These are phyloP conservation scores for Lycium barbarum DNA, from an alignment of 257 asterid genomes.

Conservation along the genomic window DNA sequence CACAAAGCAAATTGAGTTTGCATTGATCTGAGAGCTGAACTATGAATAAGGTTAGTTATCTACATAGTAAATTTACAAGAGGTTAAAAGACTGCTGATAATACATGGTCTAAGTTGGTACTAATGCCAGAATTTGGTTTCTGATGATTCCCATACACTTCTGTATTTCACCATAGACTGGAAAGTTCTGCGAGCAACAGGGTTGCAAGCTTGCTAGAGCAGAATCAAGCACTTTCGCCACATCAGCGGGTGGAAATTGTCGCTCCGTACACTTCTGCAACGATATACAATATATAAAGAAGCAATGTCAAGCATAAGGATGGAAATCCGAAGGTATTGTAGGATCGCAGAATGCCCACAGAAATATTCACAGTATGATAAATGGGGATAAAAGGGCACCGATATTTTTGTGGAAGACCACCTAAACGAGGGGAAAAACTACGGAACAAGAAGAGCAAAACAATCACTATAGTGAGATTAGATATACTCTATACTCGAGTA, in stretches of 20 bases:
- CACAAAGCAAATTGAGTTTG: background rate
- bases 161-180: constrained; percentile 82
- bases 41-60: background rate
- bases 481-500: background rate
- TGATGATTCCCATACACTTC: constrained; percentile 91
- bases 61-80: background rate
- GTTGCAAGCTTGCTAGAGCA: constrained; percentile 79
- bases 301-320: background rate
- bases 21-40: background rate
- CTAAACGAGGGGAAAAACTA: background rate
- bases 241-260: constrained; percentile 88
- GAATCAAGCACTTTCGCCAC: constrained; percentile 94
- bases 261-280: constrained; percentile 89
- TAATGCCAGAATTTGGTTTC: constrained; percentile 89
- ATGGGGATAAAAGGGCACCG: constrained; percentile 4
- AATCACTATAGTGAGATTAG: background rate
- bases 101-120: constrained; percentile 63
- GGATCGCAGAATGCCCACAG: background rate
- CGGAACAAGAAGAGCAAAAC: background rate
- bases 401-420: background rate
- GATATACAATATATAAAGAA: background rate
- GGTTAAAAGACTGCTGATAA: background rate
- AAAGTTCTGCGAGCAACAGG: constrained; percentile 72
- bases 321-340: background rate
- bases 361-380: background rate